These are phyloP conservation scores for Typha latifolia DNA, from an alignment of 176 grass and related monocot species.

Conservation along the genomic window DNA sequence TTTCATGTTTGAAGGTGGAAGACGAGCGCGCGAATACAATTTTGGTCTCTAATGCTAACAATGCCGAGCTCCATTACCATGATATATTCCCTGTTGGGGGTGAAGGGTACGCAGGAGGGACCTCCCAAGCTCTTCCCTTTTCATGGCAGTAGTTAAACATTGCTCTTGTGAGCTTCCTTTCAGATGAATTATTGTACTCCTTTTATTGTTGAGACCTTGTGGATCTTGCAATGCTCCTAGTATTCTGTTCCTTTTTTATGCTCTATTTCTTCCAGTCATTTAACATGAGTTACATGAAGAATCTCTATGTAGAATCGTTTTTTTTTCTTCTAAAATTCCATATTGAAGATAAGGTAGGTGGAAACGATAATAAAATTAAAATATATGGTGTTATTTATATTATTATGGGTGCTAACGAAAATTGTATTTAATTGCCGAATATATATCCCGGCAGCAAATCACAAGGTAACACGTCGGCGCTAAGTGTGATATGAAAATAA, in stretches of 20 bases:
- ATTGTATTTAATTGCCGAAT: too few species aligned
- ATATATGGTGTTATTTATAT: too few species aligned
- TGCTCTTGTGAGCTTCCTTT: slow-evolving; percentile 1
- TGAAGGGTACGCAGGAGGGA: slow-evolving; percentile 15
- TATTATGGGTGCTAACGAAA: too few species aligned
- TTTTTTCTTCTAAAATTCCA: too few species aligned
- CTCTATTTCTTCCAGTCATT: not conserved
- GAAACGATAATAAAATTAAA: too few species aligned
- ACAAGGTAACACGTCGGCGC: too few species aligned
- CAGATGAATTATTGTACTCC: not conserved
- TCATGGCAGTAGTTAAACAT: slow-evolving; percentile 27
- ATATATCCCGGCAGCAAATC: too few species aligned
- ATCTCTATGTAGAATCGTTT: too few species aligned
- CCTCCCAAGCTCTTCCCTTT: slow-evolving; percentile 33
- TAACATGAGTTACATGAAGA: not conserved
- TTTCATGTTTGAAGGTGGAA: not conserved
- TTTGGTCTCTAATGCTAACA: too few species aligned
- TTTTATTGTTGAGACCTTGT: slow-evolving; percentile 6
- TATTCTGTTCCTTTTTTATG: not conserved
- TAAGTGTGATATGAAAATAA: too few species aligned
- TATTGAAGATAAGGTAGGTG: too few species aligned
- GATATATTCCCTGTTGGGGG: slow-evolving; percentile 11
- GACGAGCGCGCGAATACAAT: not conserved
- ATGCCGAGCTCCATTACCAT: slow-evolving; percentile 6
- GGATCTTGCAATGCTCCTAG: not conserved